phyloP scores from a whole-genome alignment of 2,329 filamentous ascomycete species.

The Monilinia fructicola region DNA sequence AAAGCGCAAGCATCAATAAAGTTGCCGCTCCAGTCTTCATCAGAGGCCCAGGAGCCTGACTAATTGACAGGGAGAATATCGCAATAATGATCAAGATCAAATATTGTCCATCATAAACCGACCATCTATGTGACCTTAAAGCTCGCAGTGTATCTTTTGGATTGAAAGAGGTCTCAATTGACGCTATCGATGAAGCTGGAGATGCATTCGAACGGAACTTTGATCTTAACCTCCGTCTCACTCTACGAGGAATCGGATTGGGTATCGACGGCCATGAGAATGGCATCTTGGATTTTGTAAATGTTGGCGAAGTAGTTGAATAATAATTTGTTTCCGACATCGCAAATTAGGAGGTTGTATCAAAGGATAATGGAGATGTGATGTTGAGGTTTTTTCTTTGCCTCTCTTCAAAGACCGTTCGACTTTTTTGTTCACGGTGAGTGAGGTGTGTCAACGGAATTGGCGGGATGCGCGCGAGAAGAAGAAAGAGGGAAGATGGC shows the following conservation, averaged over 20 bases:
- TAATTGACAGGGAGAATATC: slow-evolving; percentile 81
- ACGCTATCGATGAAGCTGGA: slow-evolving; percentile 70
- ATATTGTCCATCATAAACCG: slow-evolving; percentile 82
- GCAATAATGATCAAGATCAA: slow-evolving; percentile 69
- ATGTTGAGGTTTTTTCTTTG: not conserved
- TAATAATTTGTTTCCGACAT: slow-evolving; percentile 36
- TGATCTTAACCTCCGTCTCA: slow-evolving; percentile 66
- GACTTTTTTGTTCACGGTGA: not conserved
- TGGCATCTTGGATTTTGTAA: slow-evolving; percentile 42
- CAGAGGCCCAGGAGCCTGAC: slow-evolving; percentile 73
- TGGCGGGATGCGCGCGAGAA: slow-evolving; percentile 10
- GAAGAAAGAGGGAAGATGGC: slow-evolving; percentile 10
- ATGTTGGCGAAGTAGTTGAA: slow-evolving; percentile 34
- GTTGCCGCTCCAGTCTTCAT: slow-evolving; percentile 73
- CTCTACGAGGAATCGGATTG: slow-evolving; percentile 60
- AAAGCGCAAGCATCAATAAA: slow-evolving; percentile 65
- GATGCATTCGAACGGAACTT: slow-evolving; percentile 66
- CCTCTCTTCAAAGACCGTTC: not conserved
- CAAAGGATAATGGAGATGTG: not conserved
- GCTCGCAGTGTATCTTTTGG: slow-evolving; percentile 74
- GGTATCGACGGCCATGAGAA: slow-evolving; percentile 50
- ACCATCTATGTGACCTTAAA: slow-evolving; percentile 77
- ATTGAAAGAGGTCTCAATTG: slow-evolving; percentile 78
- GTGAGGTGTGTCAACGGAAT: slow-evolving; percentile 8
- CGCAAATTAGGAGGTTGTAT: slow-evolving; percentile 11